These are phyloP conservation scores for Ehretia macrophylla DNA, from an alignment of 257 asterid species.

Conservation along the genomic window DNA sequence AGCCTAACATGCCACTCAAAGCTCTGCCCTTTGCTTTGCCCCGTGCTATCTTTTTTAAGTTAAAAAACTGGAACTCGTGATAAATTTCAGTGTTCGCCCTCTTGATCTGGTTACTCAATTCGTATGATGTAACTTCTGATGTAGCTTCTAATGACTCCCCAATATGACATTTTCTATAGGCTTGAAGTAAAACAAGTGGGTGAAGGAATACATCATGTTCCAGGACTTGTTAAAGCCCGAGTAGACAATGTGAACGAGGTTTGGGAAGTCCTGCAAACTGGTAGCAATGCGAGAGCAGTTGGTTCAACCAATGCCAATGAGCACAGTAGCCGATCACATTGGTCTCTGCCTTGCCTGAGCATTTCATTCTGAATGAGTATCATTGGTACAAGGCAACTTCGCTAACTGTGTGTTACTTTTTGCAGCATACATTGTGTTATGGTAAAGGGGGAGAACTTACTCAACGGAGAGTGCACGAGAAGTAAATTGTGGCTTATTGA, in stretches of 20 bases:
- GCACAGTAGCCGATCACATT: constrained; percentile 97
- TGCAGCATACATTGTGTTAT: constrained; percentile 92
- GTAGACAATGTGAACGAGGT: constrained; percentile 75
- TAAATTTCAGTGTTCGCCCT: no score
- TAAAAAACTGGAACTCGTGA: no score
- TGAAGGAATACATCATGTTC: constrained; percentile 90
- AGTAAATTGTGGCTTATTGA: constrained; percentile 97
- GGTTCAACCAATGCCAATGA: constrained; percentile 90
- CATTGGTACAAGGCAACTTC: constrained; percentile 1
- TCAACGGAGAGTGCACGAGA: constrained; percentile 80
- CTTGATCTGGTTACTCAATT: no score
- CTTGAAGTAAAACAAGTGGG: constrained; percentile 92
- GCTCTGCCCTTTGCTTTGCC: no score
- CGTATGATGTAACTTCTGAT: neutral
- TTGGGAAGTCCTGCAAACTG: constrained; percentile 84
- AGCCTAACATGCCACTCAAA: no score
- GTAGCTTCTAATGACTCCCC: neutral
- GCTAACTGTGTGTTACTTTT: constrained; percentile 9
- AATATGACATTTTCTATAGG: constrained; percentile 33
- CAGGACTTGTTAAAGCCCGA: constrained; percentile 79
- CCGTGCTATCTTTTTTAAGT: no score
- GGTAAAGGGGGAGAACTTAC: constrained; percentile 85
- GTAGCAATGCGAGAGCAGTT: constrained; percentile 83
- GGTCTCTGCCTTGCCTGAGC: constrained; percentile 31
- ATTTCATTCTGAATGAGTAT: neutral